Evolutionary conservation across 345 rosid species (phyloP).

Genomic region (Eucalyptus tenuipes): DNA sequence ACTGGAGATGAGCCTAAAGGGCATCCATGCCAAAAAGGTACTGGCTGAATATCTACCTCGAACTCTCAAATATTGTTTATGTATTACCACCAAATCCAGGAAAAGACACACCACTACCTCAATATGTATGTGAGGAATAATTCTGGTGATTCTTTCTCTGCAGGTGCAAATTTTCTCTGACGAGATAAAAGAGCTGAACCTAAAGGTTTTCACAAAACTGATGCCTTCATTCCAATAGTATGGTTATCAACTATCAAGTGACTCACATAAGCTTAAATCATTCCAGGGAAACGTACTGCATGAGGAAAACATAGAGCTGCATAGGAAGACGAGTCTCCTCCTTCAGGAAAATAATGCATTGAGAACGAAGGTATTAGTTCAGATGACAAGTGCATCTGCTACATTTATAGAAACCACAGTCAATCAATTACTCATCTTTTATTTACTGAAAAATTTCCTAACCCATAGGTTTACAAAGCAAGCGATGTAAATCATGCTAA

Average conservation of each 20-base stretch:
- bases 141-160: background rate
- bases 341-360: conserved; percentile 9
- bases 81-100: background rate
- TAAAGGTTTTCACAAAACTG: background rate
- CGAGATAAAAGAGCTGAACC: background rate
- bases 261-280: conserved; percentile 20
- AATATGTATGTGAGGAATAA: background rate
- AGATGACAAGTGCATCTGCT: background rate
- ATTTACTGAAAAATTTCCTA: background rate
- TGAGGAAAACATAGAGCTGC: background rate
- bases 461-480: conserved; percentile 33
- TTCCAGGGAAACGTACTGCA: background rate
- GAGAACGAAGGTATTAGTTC: conserved; percentile 17
- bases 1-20: conserved; percentile 40
- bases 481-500: conserved; percentile 26
- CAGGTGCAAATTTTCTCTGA: conserved; percentile 9
- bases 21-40: conserved; percentile 58
- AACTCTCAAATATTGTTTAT: background rate
- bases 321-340: background rate
- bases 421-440: background rate
- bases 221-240: background rate
- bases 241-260: background rate
- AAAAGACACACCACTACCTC: background rate
- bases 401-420: background rate
- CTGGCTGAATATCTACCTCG: background rate